Percentiles rank a stretch among this genome's conserved stretches.
Conservation (phyloP, 1,284 basidiomycete genomes). For the Pseudozyma hubeiensis region DNA sequence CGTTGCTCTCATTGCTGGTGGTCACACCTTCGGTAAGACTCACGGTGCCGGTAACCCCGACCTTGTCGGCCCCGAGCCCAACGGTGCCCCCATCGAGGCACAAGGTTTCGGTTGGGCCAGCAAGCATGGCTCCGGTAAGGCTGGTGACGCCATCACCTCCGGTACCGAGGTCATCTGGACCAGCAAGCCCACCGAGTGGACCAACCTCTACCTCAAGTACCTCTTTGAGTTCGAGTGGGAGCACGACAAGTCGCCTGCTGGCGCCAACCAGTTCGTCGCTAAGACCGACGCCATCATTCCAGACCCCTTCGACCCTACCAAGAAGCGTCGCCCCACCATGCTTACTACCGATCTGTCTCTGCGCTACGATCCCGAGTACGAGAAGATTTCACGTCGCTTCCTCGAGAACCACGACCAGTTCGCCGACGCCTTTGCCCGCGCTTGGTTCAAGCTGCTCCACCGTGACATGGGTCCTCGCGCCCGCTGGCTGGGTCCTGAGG, state of each 20-base stretch:
- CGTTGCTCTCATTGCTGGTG: conserved; percentile 45
- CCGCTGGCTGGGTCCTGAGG: conserved; percentile 43
- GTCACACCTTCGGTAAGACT: conserved; percentile 48
- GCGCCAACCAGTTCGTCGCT: conserved; percentile 45
- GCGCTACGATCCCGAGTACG: conserved; percentile 41
- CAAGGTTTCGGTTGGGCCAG: conserved; percentile 40
- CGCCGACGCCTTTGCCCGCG: conserved; percentile 36
- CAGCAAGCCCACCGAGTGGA: conserved; percentile 46
- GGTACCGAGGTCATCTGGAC: conserved; percentile 43
- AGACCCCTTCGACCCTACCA: conserved; percentile 41
- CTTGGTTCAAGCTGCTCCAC: conserved; percentile 51
- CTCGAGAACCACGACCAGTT: conserved; percentile 44
- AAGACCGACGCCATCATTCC: conserved; percentile 50
- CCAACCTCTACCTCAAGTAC: conserved; percentile 49
- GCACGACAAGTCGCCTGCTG: conserved; percentile 45
- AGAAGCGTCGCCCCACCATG: conserved; percentile 50
- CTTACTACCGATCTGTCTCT: conserved; percentile 42
- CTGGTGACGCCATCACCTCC: conserved; percentile 33
- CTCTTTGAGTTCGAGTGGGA: conserved; percentile 49
- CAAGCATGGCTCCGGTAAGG: conserved; percentile 40
- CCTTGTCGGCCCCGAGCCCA: conserved; percentile 40
- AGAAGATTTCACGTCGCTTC: conserved; percentile 41
- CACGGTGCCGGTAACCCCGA: conserved; percentile 45
- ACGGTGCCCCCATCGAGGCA: conserved; percentile 33
- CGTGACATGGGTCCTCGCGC: conserved; percentile 47